Evolutionary conservation across 345 rosid genomes (phyloP), one percentile per base, ranked within the genome.

Genomic region (Combretum micranthum): DNA sequence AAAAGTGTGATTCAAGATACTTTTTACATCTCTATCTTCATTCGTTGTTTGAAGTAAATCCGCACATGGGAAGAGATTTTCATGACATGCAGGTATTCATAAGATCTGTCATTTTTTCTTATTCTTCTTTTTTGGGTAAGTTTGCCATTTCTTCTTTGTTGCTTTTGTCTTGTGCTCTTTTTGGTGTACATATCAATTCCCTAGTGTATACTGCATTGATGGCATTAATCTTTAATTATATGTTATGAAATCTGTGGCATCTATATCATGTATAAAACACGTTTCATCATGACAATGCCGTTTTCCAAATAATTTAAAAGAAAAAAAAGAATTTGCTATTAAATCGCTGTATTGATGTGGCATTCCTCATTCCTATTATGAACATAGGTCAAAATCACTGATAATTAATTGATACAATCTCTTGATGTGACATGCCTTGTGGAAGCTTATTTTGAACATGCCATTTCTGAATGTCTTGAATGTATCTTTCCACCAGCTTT

Each of bases 51-150:
- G 88, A 82, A 84, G 93, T 71, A 56, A 81, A 78, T 67, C 95
- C 85, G 47, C 81, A 87, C 70, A 76, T 75, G 46, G 99, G 97
- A 69, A 90, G 64, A 72, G 97, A 90, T 65, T 90, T 73, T 75
- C 99, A 90, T 70, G 96, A 90, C 75, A 83, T 94, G 90, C 99
- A 87, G 97, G 99, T 87, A 74, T 50, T 72, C 44, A 63, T 56
- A 44, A 26, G 42, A 58, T 32, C 56, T n/a, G n/a, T n/a, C n/a
- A 12, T 47, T 58, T 58, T 22, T 59, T 22, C n/a, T 49, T 39
- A 53, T 52, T 10, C 57, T 42, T 49, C 15, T 68, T 32, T 60
- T 57, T 19, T 13, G n/a, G n/a, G n/a, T n/a, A n/a, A n/a, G n/a
- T 57, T 13, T 37, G 53, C 37, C 4, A 44, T 21, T 22, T 55